Evolutionary conservation across 169 alveolate species (phyloP).

Genomic region (Sarcocystis neurona): DNA sequence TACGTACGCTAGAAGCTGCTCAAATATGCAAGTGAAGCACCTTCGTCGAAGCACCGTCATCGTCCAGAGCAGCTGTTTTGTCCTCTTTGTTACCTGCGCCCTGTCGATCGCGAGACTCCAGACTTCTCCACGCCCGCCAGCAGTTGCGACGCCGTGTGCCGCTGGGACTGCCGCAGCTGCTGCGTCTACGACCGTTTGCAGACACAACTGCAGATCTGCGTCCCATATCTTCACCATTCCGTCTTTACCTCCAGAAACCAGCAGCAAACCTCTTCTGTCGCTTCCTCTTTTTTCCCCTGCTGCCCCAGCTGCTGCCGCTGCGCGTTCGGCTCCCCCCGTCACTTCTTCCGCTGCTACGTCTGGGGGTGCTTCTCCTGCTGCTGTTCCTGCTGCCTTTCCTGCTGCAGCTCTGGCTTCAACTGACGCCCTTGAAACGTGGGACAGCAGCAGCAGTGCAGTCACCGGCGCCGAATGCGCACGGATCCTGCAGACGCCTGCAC

Average conservation of each 20-base stretch:
- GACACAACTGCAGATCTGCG: conserved; percentile 78
- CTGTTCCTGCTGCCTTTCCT: too few relatives aligned
- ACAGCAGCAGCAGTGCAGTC: conserved; percentile 65
- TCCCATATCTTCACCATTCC: conserved; percentile 87
- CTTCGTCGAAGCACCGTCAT: too few relatives aligned
- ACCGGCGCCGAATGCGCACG: conserved; percentile 83
- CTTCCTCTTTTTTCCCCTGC: not conserved
- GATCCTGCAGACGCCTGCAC: conserved; percentile 78
- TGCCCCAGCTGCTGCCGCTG: not conserved
- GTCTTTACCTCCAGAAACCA: conserved; percentile 83
- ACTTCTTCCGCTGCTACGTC: conserved; percentile 1
- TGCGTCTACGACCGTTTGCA: conserved; percentile 80
- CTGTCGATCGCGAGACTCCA: conserved; percentile 68
- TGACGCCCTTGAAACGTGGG: too few relatives aligned
- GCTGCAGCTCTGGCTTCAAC: too few relatives aligned
- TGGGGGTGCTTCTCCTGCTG: not conserved
- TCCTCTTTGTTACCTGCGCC: conserved; percentile 21
- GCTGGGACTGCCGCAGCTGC: conserved; percentile 40
- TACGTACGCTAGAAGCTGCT: too few relatives aligned
- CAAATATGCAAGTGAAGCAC: too few relatives aligned
- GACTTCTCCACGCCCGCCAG: conserved; percentile 74
- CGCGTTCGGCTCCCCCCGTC: not conserved
- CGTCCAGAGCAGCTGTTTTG: too few relatives aligned
- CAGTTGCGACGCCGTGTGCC: not conserved
- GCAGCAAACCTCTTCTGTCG: conserved; percentile 23